Percentiles rank a stretch among this genome's conserved stretches.
Conservation (phyloP, 768 basidiomycete genomes). For the Fomitopsis serialis region DNA sequence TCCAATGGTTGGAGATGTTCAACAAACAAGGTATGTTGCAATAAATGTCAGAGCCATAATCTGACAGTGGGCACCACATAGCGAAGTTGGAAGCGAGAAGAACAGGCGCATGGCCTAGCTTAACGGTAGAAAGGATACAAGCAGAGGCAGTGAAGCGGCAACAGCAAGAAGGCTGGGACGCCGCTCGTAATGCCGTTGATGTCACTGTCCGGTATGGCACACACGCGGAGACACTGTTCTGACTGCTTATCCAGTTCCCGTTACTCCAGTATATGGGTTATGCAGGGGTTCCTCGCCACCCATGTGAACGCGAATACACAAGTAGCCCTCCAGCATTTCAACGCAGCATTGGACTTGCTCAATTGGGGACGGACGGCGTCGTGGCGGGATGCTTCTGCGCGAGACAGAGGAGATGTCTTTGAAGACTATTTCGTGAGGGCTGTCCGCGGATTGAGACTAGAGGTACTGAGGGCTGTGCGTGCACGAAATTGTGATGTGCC, state of each 20-base stretch:
- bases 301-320: conserved; percentile 9
- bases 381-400: conserved; percentile 32
- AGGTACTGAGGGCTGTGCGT: conserved; percentile 29
- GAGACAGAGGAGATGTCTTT: conserved; percentile 40
- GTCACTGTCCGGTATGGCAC: conserved; percentile 32
- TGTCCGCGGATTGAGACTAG: conserved; percentile 29
- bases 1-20: background rate
- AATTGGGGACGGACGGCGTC: conserved; percentile 32
- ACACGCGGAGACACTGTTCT: background rate
- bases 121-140: conserved; percentile 14
- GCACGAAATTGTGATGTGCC: too few relatives aligned
- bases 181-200: conserved; percentile 28
- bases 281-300: conserved; percentile 30
- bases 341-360: conserved; percentile 34
- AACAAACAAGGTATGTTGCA: background rate
- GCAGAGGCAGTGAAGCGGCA: conserved; percentile 17
- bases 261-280: conserved; percentile 31
- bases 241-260: background rate
- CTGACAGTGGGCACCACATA: background rate
- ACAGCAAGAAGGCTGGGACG: conserved; percentile 22
- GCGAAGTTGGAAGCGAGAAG: conserved; percentile 19
- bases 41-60: background rate
- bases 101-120: conserved; percentile 16
- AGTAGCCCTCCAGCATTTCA: conserved; percentile 28
- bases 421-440: conserved; percentile 34